Base-by-base conservation (phyloP, 768 basidiomycete genomes). In the Boletus edulis region DNA sequence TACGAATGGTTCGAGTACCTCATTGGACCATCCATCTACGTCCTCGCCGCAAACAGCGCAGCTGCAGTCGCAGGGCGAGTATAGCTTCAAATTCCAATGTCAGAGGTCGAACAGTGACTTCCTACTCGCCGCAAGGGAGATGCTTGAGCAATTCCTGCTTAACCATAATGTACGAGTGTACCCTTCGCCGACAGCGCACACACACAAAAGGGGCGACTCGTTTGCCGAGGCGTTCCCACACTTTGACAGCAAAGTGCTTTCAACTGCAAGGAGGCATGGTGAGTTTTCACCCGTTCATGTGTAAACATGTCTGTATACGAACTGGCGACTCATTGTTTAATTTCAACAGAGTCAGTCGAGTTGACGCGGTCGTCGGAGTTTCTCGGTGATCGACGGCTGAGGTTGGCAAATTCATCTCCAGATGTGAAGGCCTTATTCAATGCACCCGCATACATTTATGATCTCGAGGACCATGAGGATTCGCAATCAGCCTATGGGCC, bases 341-440 rank as follows among this genome's bases (percentile, higher is more conserved):
- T 46, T 53, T 51, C 1, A 15, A 59, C 62, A 90, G 90, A 89
- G 74, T 89, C 86, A 34, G 88, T 87, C 65, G 89, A 87, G 62
- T 76, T 90, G 70, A 83, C 84, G 20, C 82, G 89, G 43, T 74
- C 65, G 49, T 66, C 75, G n/a, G 80, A 80, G 63, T 83, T 91
- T 60, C 76, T 85, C 66, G 82, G 83, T 49, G 85, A 88, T 74
- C 77, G 87, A 61, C 78, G 89, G 58, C 73, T 95, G 51, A 82
- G 94, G 46, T 76, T 94, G 56, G 91, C 93, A 11, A 91, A 85
- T 61, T 94, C 94, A 5, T 93, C 94, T 5, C 92, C 93, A 3
- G 93, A 97, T 60, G 95, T 98, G 54, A 97, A 96, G 71, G 94
- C 95, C 0, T 68, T 98, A 62, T 97, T 98, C 75, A 90, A 94